These are phyloP conservation scores for Brassica napus DNA, from an alignment of 345 rosid species.

Conservation along the genomic window DNA sequence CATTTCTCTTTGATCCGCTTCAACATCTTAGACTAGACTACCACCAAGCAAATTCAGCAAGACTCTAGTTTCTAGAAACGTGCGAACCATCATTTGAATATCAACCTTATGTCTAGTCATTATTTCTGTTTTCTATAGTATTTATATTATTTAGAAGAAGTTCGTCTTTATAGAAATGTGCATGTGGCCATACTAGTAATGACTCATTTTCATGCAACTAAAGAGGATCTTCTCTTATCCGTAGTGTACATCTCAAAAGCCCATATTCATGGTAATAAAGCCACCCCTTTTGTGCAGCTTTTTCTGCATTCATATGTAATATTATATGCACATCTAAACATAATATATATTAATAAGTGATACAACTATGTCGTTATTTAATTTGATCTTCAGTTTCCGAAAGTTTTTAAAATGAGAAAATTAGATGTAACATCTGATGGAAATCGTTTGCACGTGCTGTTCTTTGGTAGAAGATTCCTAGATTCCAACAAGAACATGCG, in stretches of 20 bases:
- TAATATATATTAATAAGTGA: not conserved
- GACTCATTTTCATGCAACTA: slow-evolving; percentile 35
- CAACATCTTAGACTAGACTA: not conserved
- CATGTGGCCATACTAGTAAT: slow-evolving; percentile 19
- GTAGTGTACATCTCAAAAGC: slow-evolving; percentile 29
- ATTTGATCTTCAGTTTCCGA: not conserved
- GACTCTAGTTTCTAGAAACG: not conserved
- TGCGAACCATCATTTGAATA: not conserved
- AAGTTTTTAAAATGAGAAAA: not conserved
- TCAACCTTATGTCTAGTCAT: not conserved
- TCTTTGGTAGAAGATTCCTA: slow-evolving; percentile 31
- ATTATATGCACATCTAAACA: slow-evolving; percentile 8
- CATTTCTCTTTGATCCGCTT: no score
- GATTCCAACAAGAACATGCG: slow-evolving; percentile 36
- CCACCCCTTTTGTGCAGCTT: slow-evolving; percentile 33
- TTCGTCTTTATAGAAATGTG: slow-evolving; percentile 32
- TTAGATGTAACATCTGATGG: not conserved
- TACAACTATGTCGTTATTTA: slow-evolving; percentile 9
- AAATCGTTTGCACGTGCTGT: slow-evolving; percentile 30
- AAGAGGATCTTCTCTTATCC: slow-evolving; percentile 25
- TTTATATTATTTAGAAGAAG: not conserved
- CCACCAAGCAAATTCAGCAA: not conserved
- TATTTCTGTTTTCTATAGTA: not conserved
- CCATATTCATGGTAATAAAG: slow-evolving; percentile 36
- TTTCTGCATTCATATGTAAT: slow-evolving; percentile 21